phyloP scores from a whole-genome alignment of 495 filamentous ascomycete species.

The Immersiella caudata region DNA sequence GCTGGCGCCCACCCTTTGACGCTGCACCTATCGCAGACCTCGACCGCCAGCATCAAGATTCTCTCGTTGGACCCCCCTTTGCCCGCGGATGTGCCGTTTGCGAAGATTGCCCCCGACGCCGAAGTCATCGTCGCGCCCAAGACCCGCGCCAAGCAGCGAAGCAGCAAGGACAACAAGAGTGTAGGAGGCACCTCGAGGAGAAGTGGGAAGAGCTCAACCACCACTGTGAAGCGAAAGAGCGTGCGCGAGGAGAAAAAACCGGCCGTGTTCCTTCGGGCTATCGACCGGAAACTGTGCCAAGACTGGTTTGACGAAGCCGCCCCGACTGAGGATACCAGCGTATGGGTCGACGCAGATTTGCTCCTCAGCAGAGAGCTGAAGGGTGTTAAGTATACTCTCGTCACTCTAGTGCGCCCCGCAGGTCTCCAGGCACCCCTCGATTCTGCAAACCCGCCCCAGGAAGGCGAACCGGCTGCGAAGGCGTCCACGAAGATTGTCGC shows the following conservation, averaged over 20 bases:
- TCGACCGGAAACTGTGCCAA: conserved; percentile 65
- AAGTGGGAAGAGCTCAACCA: conserved; percentile 73
- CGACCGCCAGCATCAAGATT: conserved; percentile 87
- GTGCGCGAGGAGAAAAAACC: conserved; percentile 62
- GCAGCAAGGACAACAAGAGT: conserved; percentile 66
- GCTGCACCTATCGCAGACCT: conserved; percentile 91
- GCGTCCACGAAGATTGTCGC: conserved; percentile 74
- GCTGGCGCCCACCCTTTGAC: conserved; percentile 74
- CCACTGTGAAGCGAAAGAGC: conserved; percentile 65
- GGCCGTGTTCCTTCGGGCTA: conserved; percentile 73
- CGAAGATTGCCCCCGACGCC: conserved; percentile 88
- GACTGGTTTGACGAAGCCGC: conserved; percentile 73
- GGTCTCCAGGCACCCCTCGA: conserved; percentile 76
- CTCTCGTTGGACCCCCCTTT: conserved; percentile 76
- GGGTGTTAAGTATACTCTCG: conserved; percentile 69
- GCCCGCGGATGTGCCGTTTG: conserved; percentile 71
- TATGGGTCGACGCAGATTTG: conserved; percentile 83
- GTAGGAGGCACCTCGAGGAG: conserved; percentile 66
- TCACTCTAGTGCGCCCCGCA: conserved; percentile 78
- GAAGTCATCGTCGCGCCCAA: conserved; percentile 98
- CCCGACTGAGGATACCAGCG: conserved; percentile 62
- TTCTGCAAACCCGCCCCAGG: conserved; percentile 68
- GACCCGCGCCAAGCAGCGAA: conserved; percentile 52
- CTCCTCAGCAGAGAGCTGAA: conserved; percentile 68
- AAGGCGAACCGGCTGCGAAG: conserved; percentile 60